Percentiles rank a stretch among this genome's conserved stretches.
These are phyloP conservation scores for Schizopora paradoxa DNA, from an alignment of 1,284 basidiomycete species.

Conservation along the genomic window DNA sequence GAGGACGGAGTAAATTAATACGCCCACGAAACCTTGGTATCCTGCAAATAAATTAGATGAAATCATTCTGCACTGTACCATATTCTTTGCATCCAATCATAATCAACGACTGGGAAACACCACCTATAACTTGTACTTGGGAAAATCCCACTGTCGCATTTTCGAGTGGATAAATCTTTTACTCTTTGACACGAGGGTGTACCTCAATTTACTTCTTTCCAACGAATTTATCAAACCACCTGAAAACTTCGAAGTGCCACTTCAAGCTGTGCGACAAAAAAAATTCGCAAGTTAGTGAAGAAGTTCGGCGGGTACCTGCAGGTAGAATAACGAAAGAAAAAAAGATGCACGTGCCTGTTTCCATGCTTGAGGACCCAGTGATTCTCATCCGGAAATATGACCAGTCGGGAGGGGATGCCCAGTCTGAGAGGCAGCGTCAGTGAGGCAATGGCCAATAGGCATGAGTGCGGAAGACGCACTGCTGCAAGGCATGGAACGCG, in stretches of 20 bases:
- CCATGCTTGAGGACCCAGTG: conserved; percentile 83
- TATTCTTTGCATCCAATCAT: background rate
- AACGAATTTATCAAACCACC: conserved; percentile 77
- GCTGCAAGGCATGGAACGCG: conserved; percentile 75
- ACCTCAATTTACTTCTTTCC: conserved; percentile 31
- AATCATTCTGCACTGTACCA: background rate
- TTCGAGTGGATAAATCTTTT: background rate
- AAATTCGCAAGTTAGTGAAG: conserved; percentile 2
- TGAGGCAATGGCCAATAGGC: conserved; percentile 23
- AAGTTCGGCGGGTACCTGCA: too few relatives aligned
- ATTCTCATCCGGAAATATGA: conserved; percentile 92
- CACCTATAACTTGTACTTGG: too few relatives aligned
- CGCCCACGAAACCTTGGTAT: background rate
- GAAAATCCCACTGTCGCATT: too few relatives aligned
- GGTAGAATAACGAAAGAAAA: too few relatives aligned
- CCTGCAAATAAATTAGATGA: background rate
- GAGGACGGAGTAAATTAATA: background rate
- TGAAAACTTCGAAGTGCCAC: conserved; percentile 87
- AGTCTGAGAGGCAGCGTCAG: conserved; percentile 38
- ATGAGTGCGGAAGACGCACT: conserved; percentile 44
- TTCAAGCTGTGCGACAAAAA: conserved; percentile 45
- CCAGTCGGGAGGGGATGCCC: conserved; percentile 73
- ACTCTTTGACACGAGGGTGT: background rate
- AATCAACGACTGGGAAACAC: too few relatives aligned
- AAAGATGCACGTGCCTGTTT: conserved; percentile 46